Conservation (phyloP, 1,284 basidiomycete genomes). For the Leccinum angustisporum region DNA sequence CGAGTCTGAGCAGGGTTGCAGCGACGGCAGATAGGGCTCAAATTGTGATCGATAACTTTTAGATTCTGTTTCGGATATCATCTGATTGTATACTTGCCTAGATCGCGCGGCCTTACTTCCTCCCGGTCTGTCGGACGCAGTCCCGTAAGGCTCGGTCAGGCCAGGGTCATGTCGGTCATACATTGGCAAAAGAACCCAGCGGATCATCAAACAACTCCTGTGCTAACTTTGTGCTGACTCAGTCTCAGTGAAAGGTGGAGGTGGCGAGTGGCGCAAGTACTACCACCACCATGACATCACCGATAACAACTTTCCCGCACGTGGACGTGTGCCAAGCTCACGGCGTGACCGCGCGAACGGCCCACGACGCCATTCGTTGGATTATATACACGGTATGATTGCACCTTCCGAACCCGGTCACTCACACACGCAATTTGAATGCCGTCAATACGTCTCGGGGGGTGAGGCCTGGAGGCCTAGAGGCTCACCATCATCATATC, state of each 20-base stretch:
- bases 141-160: not conserved
- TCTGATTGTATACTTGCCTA: not conserved
- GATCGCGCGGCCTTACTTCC: not conserved
- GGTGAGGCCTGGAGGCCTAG: not conserved
- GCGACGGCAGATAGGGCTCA: not conserved
- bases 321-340: no score
- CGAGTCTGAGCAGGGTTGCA: not conserved
- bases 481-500: not conserved
- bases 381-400: not conserved
- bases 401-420: not conserved
- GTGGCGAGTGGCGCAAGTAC: no score
- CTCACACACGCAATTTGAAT: not conserved
- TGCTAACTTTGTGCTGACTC: not conserved
- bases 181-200: not conserved
- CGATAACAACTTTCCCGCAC: not conserved
- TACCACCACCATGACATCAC: not conserved
- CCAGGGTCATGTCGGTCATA: not conserved
- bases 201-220: not conserved
- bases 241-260: no score
- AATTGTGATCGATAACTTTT: not conserved
- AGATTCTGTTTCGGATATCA: no score
- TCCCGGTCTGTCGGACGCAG: not conserved
- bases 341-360: no score
- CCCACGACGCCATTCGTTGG: not conserved
- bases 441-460: not conserved